Evolutionary conservation across 805 yeast species (phyloP), one percentile per base, ranked within the genome.

Genomic region (Saturnispora diversa): DNA sequence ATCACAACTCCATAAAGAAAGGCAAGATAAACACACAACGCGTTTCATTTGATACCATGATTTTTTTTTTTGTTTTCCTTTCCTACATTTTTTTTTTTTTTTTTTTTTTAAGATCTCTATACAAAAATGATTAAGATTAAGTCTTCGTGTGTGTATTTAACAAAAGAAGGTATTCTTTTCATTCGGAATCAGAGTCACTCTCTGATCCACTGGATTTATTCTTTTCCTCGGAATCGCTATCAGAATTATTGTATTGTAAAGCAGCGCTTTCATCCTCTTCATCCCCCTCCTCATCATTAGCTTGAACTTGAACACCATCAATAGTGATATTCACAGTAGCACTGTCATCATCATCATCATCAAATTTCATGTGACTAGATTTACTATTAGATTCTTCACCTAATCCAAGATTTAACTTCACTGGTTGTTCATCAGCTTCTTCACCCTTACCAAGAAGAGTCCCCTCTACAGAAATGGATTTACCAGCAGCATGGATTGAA

Each of bases 391-490:
- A 15, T 39, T 27, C 40, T 21, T 42, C 39, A 20, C 34, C 42
- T 6, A 39, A 7, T 11, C 35, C 37, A 6, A 29, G 27, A 41
- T 66, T 68, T 46, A 68, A 59, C 28, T 58, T 64, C 1, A 74
- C 69, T 0, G 80, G 80, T 50, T 71, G 72, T 11, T 70, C 66
- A 40, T 73, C 79, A 9, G 29, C 33, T 16, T 34, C 42, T 24
- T 39, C 38, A 12, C 42, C 39, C 60, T 60, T 47, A 74, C 82
- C 22, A 64, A 82, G 59, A 45, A 88, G 66, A 1, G 95, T 80
- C n/a, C 97, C 97, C 46, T 87, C 94, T 11, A 90, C 72, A 8
- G 94, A 80, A 12, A 88, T 77, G 41, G 85, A 80, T 59, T 78
- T 81, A 7, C 95, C 94, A 5, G 88, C 74, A 11, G 80, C 75